Conservation (phyloP, 2,329 filamentous ascomycete genomes). For the Daldinia eschscholtzii region DNA sequence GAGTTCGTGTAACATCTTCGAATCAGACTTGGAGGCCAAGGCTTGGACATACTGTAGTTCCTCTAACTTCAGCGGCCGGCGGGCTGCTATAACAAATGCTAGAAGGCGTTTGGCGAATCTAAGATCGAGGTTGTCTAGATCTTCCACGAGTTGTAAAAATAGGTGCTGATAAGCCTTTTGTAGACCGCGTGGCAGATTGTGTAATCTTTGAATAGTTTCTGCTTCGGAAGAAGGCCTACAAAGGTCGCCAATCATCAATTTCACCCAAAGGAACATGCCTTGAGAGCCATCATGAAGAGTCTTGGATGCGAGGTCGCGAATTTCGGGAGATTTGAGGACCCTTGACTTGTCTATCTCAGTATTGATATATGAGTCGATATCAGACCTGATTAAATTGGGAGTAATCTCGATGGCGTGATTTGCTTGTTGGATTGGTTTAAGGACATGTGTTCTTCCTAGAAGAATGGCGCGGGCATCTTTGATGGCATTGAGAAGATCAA, state of each 20-base stretch:
- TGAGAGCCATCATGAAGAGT: not conserved
- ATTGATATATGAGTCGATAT: not conserved
- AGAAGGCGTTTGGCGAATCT: not conserved
- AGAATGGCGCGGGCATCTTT: not conserved
- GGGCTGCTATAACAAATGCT: constrained; percentile 1
- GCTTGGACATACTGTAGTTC: not conserved
- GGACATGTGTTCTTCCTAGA: not conserved
- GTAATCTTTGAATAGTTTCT: not conserved
- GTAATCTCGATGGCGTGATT: not conserved
- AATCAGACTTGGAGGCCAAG: not conserved
- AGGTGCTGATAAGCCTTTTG: not conserved
- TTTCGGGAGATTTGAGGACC: not conserved
- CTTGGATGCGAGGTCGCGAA: not conserved
- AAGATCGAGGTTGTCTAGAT: not conserved
- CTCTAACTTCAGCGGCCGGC: not conserved
- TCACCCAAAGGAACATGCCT: constrained; percentile 6
- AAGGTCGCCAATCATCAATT: not conserved
- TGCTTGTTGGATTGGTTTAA: not conserved
- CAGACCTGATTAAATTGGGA: not conserved
- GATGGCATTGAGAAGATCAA: not conserved
- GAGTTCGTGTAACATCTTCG: not conserved
- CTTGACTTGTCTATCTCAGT: not conserved
- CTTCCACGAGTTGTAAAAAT: not conserved
- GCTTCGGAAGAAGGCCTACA: not conserved
- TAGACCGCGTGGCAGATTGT: not conserved